phyloP scores from a whole-genome alignment of 108 stramenopile species.

The Nitzschia sp. region DNA sequence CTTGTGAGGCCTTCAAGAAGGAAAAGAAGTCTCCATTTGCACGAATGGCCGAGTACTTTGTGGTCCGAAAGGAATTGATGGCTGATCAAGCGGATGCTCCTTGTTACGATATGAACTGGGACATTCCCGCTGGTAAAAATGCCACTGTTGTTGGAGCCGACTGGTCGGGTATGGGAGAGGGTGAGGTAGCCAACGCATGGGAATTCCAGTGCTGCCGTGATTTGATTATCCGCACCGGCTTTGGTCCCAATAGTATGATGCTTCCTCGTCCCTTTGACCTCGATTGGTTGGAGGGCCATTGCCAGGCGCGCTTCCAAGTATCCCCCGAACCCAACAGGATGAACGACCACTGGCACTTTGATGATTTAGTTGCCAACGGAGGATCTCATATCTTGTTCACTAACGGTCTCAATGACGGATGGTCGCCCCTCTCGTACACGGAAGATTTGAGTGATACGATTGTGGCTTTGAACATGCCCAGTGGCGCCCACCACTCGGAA shows the following conservation, averaged over 20 bases:
- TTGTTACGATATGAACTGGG: constrained; percentile 66
- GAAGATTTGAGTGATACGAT: constrained; percentile 57
- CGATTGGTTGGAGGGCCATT: constrained; percentile 55
- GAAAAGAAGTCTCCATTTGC: constrained; percentile 20
- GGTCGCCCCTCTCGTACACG: constrained; percentile 48
- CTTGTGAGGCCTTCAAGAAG: constrained; percentile 60
- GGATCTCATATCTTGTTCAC: constrained; percentile 59
- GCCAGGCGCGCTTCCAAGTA: constrained; percentile 54
- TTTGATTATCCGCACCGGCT: constrained; percentile 11
- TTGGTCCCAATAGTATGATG: constrained; percentile 26
- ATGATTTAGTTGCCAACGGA: constrained; percentile 36
- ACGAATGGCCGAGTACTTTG: constrained; percentile 22
- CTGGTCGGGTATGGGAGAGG: constrained; percentile 69
- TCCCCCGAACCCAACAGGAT: constrained; percentile 49
- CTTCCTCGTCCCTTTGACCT: constrained; percentile 16
- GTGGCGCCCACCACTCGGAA: constrained; percentile 87
- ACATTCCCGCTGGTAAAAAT: constrained; percentile 63
- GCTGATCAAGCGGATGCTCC: constrained; percentile 17
- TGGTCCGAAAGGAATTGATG: constrained; percentile 3
- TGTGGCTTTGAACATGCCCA: constrained; percentile 71
- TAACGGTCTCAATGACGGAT: constrained; percentile 50
- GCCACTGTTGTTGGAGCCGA: constrained; percentile 62
- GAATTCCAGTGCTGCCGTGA: constrained; percentile 65
- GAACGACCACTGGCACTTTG: constrained; percentile 56
- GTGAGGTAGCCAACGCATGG: constrained; percentile 65